Base-by-base conservation (phyloP, 2,329 filamentous ascomycete genomes). In the Nemania sp. region DNA sequence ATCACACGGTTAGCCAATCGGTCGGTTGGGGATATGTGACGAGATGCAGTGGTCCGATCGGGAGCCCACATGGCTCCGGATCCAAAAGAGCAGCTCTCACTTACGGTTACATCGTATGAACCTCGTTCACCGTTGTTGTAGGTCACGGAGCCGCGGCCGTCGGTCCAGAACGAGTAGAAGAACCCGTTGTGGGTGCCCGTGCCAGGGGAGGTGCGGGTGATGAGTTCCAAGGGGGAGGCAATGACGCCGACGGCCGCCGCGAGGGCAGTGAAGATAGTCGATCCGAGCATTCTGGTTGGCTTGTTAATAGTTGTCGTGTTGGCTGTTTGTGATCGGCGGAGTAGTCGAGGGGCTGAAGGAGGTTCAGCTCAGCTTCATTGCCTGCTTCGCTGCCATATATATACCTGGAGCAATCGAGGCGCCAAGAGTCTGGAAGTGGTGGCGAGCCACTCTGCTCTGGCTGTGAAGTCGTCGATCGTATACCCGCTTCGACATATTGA, bases 141-240 rank as follows among this genome's bases (percentile, higher is more conserved):
- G 44, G 71, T 77, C 14, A 80, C 78, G 40, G 70, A 65, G 20
- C 73, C 76, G n/a, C 68, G 73, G n/a, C 78, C 78, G 57, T 85
- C 82, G 37, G 69, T 82, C 80, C 81, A 86, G 73, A 77, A 84
- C 12, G 79, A 82, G 71, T 81, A 86, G 74, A 80, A 86, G 73
- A 77, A 86, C 58, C 81, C 81, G 66, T 82, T 78, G 74, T 80
- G 53, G 23, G 58, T 64, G 51, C 67, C 67, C 14, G 64, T 66
- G 54, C 67, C 65, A 8, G 67, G 56, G 17, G 61, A 60, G 3
- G 65, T 67, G 24, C 63, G 63, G 31, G 59, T 65, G 57, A 64
- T 57, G 28, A 67, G 63, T 8, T 68, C 67, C 36, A 69, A 55
- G 6, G 67, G 67, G 7, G 66, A 66, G 45, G 67, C 66, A 28